Base-by-base conservation (phyloP, 257 asterid species). In the Nicotiana noctiflora region DNA sequence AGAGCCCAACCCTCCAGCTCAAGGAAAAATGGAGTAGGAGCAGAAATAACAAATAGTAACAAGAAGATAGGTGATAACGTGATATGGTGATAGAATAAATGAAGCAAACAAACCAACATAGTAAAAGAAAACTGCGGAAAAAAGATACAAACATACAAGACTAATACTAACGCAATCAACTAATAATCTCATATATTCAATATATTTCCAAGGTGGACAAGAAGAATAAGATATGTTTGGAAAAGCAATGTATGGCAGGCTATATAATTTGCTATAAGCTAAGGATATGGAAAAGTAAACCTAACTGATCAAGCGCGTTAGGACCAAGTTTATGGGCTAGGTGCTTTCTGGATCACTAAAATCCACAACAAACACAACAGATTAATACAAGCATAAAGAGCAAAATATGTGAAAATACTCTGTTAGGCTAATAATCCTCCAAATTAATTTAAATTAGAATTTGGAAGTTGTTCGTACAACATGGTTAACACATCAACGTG, bases 401-500 rank as follows among this genome's bases (percentile, higher is more conserved):
- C 65, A 59, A 12, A 2, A 23, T 21, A 21, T 21, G 60, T 70
- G 1, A 6, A 66, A 12, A 44, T 12, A 44, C 19, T 12, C 14
- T 6, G 34, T 70, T 21, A 19, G 57, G 19, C 34, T 56, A 59
- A 19, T 25, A 46, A 46, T 46, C 37, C 23, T 44, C 37, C 76
- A 68, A 40, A 29, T 40, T 68, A 1, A 68, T 11, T 3, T 72
- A 6, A 72, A 72, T 6, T 72, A 3, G 27, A 72, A 21, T 72
- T 72, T 15, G 7, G 75, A 60, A 79, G 60, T 79, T 79, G 81
- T 79, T 13, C 44, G 11, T 1, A 61, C 62, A 44, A 49, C 81
- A 34, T 15, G 75, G 62, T 52, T 61, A 63, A 79, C 52, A 31
- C 74, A 74, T 75, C 34, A 21, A 7, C 2, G 46, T 34, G 40